Evolutionary conservation across 140 eudicot species (phyloP), one percentile per base, ranked within the genome.

Genomic region (Flaveria floridana): DNA sequence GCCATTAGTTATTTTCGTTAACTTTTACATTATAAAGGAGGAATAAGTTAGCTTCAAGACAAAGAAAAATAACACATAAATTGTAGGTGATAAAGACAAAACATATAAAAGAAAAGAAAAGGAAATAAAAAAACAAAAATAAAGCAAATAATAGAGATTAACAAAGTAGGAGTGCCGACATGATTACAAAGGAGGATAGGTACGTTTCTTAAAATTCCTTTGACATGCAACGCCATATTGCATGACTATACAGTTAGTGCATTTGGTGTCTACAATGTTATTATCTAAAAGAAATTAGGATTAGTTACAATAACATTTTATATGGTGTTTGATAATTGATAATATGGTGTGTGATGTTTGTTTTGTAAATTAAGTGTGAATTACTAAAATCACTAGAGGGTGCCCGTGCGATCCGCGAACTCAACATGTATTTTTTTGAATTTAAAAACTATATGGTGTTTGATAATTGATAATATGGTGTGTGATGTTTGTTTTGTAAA

Each of bases 141-240:
- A 59, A 59, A 59, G 65, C 65, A 59, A 21, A 57, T 57, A 57
- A 57, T 57, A 59, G 66, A 59, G 37, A 47, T 14, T 25, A 59
- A 59, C 41, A 15, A 23, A 59, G 41, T 25, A 59, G 11, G 66
- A 25, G 14, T 19, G 30, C 34, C 65, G 65, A 57, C 37, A 9
- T 57, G n/a, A 21, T 57, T 55, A 55, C 25, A 19, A 55, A 55
- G 25, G 61, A 55, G 61, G 14, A 56, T 56, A 20, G 30, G 30
- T 1, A 56, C 63, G 5, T 56, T 19, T 3, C 30, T 2, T 18
- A 19, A 56, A 53, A 53, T 8, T 53, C 18, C 21, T n/a, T 6
- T n/a, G 10, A 9, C 10, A 53, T 53, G 59, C 59, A 53, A 53
- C 23, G 19, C 0, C 26, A 53, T 0, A 16, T n/a, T 53, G 59